A percentile compares a stretch with the other conserved stretches of the same genome.
Evolutionary conservation across 2,329 filamentous ascomycete species (phyloP).

Genomic region (Phaeosphaeriaceae sp.): DNA sequence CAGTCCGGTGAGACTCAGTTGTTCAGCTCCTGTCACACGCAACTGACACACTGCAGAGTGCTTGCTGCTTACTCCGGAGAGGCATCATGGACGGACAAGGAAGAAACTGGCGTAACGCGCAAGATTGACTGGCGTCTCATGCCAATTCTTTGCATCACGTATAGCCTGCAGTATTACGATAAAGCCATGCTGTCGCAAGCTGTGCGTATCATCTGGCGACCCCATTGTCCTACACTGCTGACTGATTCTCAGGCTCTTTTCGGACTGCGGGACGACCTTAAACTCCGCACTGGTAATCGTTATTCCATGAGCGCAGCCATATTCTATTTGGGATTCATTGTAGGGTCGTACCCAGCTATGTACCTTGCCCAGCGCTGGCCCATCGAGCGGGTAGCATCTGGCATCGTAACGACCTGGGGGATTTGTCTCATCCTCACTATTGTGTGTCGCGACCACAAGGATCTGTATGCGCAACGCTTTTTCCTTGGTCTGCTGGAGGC

Average conservation of each 20-base stretch:
- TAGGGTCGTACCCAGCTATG: slow-evolving; percentile 57
- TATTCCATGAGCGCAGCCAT: slow-evolving; percentile 55
- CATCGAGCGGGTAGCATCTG: slow-evolving; percentile 56
- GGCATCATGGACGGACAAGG: too few relatives aligned
- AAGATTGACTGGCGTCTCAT: too few relatives aligned
- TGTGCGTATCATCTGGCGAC: slow-evolving; percentile 46
- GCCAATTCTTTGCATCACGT: too few relatives aligned
- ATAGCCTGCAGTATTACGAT: slow-evolving; percentile 42
- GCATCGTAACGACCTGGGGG: slow-evolving; percentile 54
- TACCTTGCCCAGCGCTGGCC: slow-evolving; percentile 56
- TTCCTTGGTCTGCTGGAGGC: slow-evolving; percentile 64
- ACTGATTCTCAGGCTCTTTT: slow-evolving; percentile 45
- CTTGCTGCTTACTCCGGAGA: too few relatives aligned
- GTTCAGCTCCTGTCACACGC: background rate
- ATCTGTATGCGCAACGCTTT: slow-evolving; percentile 60
- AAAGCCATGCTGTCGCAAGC: slow-evolving; percentile 63
- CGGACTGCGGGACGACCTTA: slow-evolving; percentile 40
- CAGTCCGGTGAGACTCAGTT: slow-evolving; percentile 13
- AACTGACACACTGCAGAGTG: slow-evolving; percentile 6
- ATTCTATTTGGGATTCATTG: slow-evolving; percentile 59
- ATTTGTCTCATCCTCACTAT: slow-evolving; percentile 56
- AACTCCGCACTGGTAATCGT: slow-evolving; percentile 48
- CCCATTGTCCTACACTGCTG: too few relatives aligned
- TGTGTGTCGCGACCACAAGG: slow-evolving; percentile 59
- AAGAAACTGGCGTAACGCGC: too few relatives aligned